These are phyloP conservation scores for Geranium brycei DNA, from an alignment of 345 rosid species.

Conservation along the genomic window DNA sequence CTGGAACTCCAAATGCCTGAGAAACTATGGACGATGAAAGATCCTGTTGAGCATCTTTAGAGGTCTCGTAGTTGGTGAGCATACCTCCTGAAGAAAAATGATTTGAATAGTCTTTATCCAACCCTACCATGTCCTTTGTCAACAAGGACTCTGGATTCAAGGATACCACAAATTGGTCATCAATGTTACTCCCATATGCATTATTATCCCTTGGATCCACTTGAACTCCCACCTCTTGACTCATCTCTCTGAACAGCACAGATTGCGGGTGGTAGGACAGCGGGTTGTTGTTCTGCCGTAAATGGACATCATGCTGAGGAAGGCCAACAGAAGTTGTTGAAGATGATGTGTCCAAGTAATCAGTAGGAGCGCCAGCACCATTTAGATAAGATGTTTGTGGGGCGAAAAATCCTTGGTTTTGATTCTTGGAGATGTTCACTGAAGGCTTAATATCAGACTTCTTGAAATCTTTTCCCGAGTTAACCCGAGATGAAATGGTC, in stretches of 20 bases:
- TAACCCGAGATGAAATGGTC: conserved; percentile 21
- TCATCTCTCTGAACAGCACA: conserved; percentile 28
- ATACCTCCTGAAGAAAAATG: conserved; percentile 34
- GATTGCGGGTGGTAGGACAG: conserved; percentile 31
- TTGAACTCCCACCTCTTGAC: conserved; percentile 44
- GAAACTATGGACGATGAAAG: conserved; percentile 55
- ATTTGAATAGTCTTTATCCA: conserved; percentile 35
- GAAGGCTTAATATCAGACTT: conserved; percentile 50
- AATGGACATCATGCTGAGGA: conserved; percentile 42
- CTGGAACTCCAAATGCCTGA: conserved; percentile 54
- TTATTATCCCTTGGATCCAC: conserved; percentile 30
- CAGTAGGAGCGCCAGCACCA: conserved; percentile 30
- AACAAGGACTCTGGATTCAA: conserved; percentile 27
- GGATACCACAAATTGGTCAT: conserved; percentile 23
- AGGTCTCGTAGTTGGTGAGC: conserved; percentile 27
- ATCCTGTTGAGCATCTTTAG: conserved; percentile 46
- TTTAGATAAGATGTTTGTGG: conserved; percentile 26
- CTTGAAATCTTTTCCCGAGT: conserved; percentile 24
- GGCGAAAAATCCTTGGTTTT: conserved; percentile 31
- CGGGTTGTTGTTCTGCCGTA: conserved; percentile 35
- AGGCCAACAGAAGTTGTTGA: conserved; percentile 52
- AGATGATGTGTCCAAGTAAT: conserved; percentile 64
- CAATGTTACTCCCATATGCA: conserved; percentile 23
- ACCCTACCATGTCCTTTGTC: conserved; percentile 28
- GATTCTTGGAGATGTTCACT: conserved; percentile 35